Conservation (phyloP, 1,284 basidiomycete species). For the Sporisorium scitamineum region DNA sequence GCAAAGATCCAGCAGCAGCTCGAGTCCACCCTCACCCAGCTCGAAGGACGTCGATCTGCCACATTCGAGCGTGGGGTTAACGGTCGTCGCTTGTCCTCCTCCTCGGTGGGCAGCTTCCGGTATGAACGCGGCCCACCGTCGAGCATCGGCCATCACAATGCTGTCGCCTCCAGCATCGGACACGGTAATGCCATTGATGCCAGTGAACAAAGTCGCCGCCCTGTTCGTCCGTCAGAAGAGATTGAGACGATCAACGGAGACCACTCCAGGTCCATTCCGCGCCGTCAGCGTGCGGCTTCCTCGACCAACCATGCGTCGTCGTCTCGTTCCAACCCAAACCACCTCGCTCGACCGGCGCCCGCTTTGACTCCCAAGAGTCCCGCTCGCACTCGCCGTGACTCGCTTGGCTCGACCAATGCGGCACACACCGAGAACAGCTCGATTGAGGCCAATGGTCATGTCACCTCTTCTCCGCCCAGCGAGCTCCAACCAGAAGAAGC, state of each 20-base stretch:
- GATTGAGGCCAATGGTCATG: slow-evolving; percentile 26
- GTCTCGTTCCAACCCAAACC: slow-evolving; percentile 18
- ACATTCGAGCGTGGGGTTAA: slow-evolving; percentile 52
- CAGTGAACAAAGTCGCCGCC: not conserved
- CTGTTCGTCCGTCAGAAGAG: slow-evolving; percentile 21
- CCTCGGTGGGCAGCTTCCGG: slow-evolving; percentile 40
- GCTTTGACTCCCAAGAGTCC: slow-evolving; percentile 39
- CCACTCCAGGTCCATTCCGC: slow-evolving; percentile 5
- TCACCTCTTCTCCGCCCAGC: slow-evolving; percentile 18
- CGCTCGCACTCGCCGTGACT: slow-evolving; percentile 16
- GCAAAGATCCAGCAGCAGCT: slow-evolving; percentile 64
- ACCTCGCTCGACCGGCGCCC: slow-evolving; percentile 14
- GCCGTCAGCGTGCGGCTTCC: slow-evolving; percentile 26
- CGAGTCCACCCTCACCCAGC: slow-evolving; percentile 59
- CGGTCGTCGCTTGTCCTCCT: slow-evolving; percentile 37
- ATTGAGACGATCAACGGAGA: slow-evolving; percentile 45
- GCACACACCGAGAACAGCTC: slow-evolving; percentile 27
- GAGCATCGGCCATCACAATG: slow-evolving; percentile 53
- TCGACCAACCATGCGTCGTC: slow-evolving; percentile 19
- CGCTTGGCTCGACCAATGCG: slow-evolving; percentile 16
- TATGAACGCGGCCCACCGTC: slow-evolving; percentile 49
- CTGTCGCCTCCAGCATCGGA: slow-evolving; percentile 32
- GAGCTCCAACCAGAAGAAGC: slow-evolving; percentile 10
- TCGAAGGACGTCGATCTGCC: slow-evolving; percentile 57
- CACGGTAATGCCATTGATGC: slow-evolving; percentile 22